Evolutionary conservation across 805 yeast species (phyloP).

Genomic region (Saccharomycopsis guyanensis): DNA sequence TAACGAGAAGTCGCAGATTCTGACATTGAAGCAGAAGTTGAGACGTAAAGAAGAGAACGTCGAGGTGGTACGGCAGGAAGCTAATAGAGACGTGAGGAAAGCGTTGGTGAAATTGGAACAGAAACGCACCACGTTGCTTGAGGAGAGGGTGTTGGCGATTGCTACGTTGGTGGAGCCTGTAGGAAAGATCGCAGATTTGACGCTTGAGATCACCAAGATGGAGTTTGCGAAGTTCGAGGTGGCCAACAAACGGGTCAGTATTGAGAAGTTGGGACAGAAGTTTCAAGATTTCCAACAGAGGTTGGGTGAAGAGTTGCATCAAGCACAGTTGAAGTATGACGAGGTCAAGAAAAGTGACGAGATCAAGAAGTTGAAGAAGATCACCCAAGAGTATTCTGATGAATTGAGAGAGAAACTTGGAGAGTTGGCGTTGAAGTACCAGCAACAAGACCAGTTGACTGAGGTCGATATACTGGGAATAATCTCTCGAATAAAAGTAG

Average conservation of each 20-base stretch:
- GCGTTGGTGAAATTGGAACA: constrained; percentile 31
- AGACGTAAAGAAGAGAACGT: constrained; percentile 28
- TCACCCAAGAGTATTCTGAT: constrained; percentile 31
- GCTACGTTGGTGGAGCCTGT: constrained; percentile 23
- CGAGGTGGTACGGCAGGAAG: constrained; percentile 30
- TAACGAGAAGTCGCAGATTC: constrained; percentile 15
- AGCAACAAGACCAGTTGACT: constrained; percentile 31
- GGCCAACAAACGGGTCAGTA: constrained; percentile 31
- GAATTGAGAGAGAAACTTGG: constrained; percentile 35
- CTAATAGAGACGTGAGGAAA: constrained; percentile 35
- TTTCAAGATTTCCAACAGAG: constrained; percentile 27
- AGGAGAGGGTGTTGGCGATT: constrained; percentile 25
- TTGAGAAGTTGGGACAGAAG: constrained; percentile 26
- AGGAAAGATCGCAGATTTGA: constrained; percentile 24
- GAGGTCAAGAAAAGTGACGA: constrained; percentile 23
- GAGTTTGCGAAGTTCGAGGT: constrained; percentile 32
- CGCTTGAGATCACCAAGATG: constrained; percentile 25
- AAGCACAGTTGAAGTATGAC: constrained; percentile 26
- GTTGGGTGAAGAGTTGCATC: constrained; percentile 25
- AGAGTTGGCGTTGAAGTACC: constrained; percentile 34
- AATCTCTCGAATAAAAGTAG: constrained; percentile 41
- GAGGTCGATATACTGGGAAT: constrained; percentile 32
- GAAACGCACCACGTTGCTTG: constrained; percentile 23
- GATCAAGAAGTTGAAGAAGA: constrained; percentile 25
- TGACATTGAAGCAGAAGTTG: constrained; percentile 21